Evolutionary conservation across 768 basidiomycete genomes (phyloP), one percentile per base, ranked within the genome.

Genomic region (Boletus patriciae): DNA sequence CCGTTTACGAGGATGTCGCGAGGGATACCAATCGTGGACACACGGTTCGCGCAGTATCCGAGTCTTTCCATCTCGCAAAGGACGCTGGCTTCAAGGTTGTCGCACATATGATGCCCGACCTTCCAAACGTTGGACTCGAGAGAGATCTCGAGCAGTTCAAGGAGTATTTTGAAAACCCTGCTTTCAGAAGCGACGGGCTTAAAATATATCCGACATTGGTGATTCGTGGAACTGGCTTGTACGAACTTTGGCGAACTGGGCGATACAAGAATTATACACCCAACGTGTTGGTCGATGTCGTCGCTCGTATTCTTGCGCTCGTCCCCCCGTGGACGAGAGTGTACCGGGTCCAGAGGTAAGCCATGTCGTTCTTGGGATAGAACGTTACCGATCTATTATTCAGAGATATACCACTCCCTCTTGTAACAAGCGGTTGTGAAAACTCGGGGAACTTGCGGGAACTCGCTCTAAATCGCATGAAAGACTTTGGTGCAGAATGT

Each of bases 81-180:
- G 96, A 99, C 66, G 97, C 96, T 2, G 97, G 97, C 5, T 99
- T 97, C 87, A 99, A 99, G 74, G 95, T 99, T 52, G 97, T 99
- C 29, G 95, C 95, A 19, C 97, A 99, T 70, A 98, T 98, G 97
- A 99, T 99, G 95, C 94, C 95, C 15, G 96, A 99, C 72, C 82
- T 98, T 10, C 96, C 96, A 10, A 99, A 99, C 70, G 92, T 98
- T 55, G 97, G 97, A 34, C 82, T 96, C 57, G 97, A 98, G 76
- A 85, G 97, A 54, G 97, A 99, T 73, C 83, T 99, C 46, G 94
- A 94, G 67, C 97, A 98, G 68, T 99, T 99, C 82, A 95, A 97
- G 71, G 97, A 98, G 70, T 99, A 94, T 72, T 99, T 99, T 65
- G 97, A 99, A 76, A 98, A 97, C 68, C 97, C 97, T 12, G 91